phyloP scores from a whole-genome alignment of 352 stramenopile species.

The Globisporangium viniferum region DNA sequence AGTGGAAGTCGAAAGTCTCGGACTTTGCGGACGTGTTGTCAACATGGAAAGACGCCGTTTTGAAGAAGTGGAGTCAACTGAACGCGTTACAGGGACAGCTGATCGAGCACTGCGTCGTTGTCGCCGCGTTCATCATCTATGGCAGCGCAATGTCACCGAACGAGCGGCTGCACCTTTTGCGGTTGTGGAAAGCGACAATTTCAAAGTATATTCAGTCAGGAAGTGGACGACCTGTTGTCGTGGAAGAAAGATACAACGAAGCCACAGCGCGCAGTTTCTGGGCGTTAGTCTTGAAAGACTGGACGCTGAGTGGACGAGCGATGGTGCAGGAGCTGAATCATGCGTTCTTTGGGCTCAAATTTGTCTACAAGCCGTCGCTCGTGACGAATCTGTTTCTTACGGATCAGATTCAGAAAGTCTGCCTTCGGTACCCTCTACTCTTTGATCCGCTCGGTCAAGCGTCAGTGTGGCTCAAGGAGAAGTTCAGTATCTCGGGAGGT shows the following conservation, averaged over 20 bases:
- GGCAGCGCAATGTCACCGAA: constrained; percentile 21
- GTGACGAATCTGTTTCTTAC: constrained; percentile 47
- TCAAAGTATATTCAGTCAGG: background rate
- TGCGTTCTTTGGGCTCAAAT: constrained; percentile 27
- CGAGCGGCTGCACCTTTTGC: constrained; percentile 23
- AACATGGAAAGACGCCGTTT: constrained; percentile 32
- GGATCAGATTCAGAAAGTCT: constrained; percentile 42
- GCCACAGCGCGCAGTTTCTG: constrained; percentile 5
- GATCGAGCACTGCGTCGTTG: constrained; percentile 31
- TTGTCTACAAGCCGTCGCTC: constrained; percentile 21
- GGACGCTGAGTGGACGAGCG: constrained; percentile 25
- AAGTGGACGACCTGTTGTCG: constrained; percentile 1
- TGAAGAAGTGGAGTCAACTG: constrained; percentile 18
- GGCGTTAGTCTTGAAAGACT: constrained; percentile 21
- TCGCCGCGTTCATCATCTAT: constrained; percentile 33
- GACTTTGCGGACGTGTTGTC: constrained; percentile 40
- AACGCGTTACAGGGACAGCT: constrained; percentile 28
- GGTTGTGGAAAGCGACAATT: constrained; percentile 22
- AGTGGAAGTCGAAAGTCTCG: constrained; percentile 36
- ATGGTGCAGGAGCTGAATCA: constrained; percentile 28
- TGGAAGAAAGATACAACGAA: background rate
- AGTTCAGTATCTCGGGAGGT: constrained; percentile 14
- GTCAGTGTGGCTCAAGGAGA: constrained; percentile 36
- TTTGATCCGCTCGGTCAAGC: constrained; percentile 43
- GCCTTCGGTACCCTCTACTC: constrained; percentile 45